phyloP scores from a whole-genome alignment of 208 protist species.

The Novymonas esmeraldas region DNA sequence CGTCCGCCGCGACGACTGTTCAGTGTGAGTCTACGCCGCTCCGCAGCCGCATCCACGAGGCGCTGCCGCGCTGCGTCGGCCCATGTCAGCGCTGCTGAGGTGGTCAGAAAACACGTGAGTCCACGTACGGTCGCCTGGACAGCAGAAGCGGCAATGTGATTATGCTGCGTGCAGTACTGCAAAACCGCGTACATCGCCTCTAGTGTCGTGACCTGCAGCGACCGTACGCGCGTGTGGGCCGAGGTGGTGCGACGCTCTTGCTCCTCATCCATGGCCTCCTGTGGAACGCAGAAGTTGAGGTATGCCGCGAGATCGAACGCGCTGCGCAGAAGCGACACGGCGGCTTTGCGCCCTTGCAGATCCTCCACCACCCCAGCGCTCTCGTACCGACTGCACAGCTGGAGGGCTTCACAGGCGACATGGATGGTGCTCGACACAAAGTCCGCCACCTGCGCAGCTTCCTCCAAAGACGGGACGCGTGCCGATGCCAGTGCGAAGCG shows the following conservation, averaged over 20 bases:
- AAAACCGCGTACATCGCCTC: conserved; percentile 61
- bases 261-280: conserved; percentile 62
- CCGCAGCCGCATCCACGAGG: conserved; percentile 25
- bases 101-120: conserved; percentile 77
- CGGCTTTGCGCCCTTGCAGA: conserved; percentile 38
- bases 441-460: conserved; percentile 50
- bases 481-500: conserved; percentile 15
- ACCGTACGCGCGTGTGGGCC: conserved; percentile 55
- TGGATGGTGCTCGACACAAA: conserved; percentile 74
- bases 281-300: conserved; percentile 65
- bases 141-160: conserved; percentile 38
- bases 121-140: conserved; percentile 60
- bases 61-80: conserved; percentile 27
- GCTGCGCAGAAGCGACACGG: conserved; percentile 59
- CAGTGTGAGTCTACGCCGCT: conserved; percentile 10
- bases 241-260: conserved; percentile 76
- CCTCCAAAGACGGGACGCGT: conserved; percentile 2
- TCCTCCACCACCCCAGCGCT: conserved; percentile 31
- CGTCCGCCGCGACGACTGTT: background rate
- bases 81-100: conserved; percentile 49
- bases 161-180: conserved; percentile 51
- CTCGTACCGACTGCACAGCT: conserved; percentile 36
- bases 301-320: conserved; percentile 56
- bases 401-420: conserved; percentile 59
- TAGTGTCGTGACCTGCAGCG: conserved; percentile 62